Conservation (phyloP, 305 asterid genomes). For the Fraxinus floribunda region DNA sequence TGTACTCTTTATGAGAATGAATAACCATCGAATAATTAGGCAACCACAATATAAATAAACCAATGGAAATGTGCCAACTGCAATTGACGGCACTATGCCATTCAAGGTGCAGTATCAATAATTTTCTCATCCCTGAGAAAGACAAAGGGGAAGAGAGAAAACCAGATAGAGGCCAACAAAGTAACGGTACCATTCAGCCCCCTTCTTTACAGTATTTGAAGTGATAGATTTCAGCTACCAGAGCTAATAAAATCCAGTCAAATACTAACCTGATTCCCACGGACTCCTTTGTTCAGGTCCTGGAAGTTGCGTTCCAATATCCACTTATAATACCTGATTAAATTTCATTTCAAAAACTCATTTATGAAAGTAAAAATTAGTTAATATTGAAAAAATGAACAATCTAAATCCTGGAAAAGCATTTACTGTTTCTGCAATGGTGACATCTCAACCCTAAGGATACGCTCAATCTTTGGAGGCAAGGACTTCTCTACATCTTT, state of each 20-base stretch:
- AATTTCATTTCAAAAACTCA: not conserved
- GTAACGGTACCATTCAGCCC: not conserved
- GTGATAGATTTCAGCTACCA: conserved; percentile 16
- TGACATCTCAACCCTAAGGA: conserved; percentile 99
- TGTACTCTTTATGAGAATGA: conserved; percentile 13
- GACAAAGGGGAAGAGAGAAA: not conserved
- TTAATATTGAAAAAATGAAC: not conserved
- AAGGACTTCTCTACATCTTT: conserved; percentile 99
- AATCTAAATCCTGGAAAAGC: not conserved
- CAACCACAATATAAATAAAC: conserved; percentile 4
- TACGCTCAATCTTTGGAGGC: conserved; percentile 98
- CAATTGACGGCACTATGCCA: not conserved
- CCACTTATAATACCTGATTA: conserved; percentile 93
- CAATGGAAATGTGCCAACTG: conserved; percentile 18
- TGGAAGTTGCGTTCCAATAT: conserved; percentile 97
- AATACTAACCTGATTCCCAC: conserved; percentile 89
- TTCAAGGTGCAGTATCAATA: not conserved
- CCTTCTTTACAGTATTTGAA: conserved; percentile 2
- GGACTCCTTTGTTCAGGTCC: conserved; percentile 97
- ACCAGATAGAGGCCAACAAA: not conserved
- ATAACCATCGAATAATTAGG: conserved; percentile 9
- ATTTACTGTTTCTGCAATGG: conserved; percentile 99
- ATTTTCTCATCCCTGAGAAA: conserved; percentile 16
- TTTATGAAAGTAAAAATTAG: not conserved
- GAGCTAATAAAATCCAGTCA: conserved; percentile 16